These are phyloP conservation scores for Candida tropicalis DNA, from an alignment of 1,139 yeast species.

Conservation along the genomic window DNA sequence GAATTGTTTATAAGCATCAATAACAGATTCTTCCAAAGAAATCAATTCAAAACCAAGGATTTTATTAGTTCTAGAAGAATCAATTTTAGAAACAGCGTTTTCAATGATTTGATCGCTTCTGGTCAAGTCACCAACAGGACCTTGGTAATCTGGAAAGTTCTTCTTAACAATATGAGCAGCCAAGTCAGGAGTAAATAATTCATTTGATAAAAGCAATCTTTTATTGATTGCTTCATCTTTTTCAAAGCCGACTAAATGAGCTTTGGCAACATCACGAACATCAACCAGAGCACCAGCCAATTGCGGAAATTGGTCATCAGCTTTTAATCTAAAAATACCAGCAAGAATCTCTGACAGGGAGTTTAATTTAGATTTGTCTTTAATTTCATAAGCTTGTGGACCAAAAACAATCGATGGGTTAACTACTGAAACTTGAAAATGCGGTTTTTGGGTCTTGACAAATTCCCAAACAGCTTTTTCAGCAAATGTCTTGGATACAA, in stretches of 20 bases:
- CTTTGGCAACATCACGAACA: conserved; percentile 43
- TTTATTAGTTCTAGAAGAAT: conserved; percentile 30
- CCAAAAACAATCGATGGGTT: conserved; percentile 41
- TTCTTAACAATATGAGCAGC: conserved; percentile 27
- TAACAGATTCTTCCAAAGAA: conserved; percentile 36
- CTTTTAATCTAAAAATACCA: conserved; percentile 20
- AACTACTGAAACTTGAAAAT: conserved; percentile 27
- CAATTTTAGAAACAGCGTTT: conserved; percentile 17
- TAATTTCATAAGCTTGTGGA: conserved; percentile 24
- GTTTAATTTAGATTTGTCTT: conserved; percentile 16
- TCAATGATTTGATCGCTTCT: conserved; percentile 6
- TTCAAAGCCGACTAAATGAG: conserved; percentile 39
- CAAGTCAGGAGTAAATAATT: conserved; percentile 23
- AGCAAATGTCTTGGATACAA: conserved; percentile 32
- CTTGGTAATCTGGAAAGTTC: conserved; percentile 17
- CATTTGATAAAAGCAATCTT: conserved; percentile 33
- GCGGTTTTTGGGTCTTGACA: conserved; percentile 29
- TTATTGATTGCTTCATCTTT: conserved; percentile 22
- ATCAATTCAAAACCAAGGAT: conserved; percentile 40
- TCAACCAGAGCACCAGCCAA: conserved; percentile 31
- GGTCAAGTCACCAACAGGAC: conserved; percentile 15
- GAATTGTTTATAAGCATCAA: conserved; percentile 48
- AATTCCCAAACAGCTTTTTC: conserved; percentile 55
- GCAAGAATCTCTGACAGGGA: conserved; percentile 21
- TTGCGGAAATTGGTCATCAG: conserved; percentile 18